Evolutionary conservation across 1,284 basidiomycete genomes (phyloP), one percentile per base, ranked within the genome.

Genomic region (Melampsora larici-populina): DNA sequence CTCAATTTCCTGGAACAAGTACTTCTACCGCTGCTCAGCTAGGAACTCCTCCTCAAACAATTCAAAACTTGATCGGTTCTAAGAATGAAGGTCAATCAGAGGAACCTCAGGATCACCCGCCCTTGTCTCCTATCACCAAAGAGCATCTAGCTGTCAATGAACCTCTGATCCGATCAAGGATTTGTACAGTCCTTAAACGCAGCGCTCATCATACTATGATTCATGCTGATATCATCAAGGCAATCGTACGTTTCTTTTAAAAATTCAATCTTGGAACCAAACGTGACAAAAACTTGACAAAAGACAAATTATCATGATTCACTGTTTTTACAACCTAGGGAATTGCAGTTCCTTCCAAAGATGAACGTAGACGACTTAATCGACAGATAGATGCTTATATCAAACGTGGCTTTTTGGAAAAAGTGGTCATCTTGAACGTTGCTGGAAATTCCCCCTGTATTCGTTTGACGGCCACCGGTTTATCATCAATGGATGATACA

Each of bases 221-320:
- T 24, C 81, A 81, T 66, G 29, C 26, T 8, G 81, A 83, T 40
- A 79, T 83, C 15, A 80, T 81, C 15, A 72, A 77, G 55, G 69
- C 80, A 24, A 82, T 83, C 78, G 81, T 81, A 49, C 67, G 58
- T 51, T 48, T 62, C 2, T 46, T 69, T n/a, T 17, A 1, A 58
- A 11, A 40, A 13, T 46, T 1, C n/a, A 67, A 67, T 48, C 9
- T 36, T n/a, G 7, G 31, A 6, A 40, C 40, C 24, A 33, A 43
- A 65, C 13, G 36, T 11, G 9, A 40, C 17, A 58, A 65, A 66
- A 5, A 46, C 43, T 46, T 46, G 43, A 46, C 13, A 46, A 24
- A 55, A 36, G n/a, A 24, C 64, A 36, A n/a, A 8, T 36, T 9
- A 11, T 31, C 9, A 24, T 29, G 8, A 11, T 51, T 18, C 0